Percentiles rank a stretch among this genome's conserved stretches.
Evolutionary conservation across 2,329 filamentous ascomycete genomes (phyloP).

Genomic region (Alternaria novae-zelandiae): DNA sequence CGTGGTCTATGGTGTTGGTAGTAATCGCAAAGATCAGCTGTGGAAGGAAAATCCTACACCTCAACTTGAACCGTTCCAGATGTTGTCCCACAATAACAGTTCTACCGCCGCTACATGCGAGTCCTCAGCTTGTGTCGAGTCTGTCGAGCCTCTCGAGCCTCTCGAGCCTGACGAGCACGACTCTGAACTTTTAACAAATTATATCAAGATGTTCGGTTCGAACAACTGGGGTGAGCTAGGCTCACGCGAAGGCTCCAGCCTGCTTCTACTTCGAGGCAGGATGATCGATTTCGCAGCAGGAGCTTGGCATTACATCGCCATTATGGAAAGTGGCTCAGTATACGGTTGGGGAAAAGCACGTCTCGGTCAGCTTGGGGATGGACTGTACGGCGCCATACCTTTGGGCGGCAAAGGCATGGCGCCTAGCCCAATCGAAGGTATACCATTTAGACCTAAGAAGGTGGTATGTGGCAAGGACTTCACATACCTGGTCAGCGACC

Average conservation of each 20-base stretch:
- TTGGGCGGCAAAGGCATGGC: too few relatives aligned
- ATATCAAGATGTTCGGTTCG: slow-evolving; percentile 16
- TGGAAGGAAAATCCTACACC: slow-evolving; percentile 17
- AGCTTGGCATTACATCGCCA: slow-evolving; percentile 77
- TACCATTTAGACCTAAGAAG: slow-evolving; percentile 67
- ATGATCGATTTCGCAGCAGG: slow-evolving; percentile 72
- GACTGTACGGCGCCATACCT: too few relatives aligned
- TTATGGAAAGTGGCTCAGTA: slow-evolving; percentile 76
- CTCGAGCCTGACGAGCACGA: too few relatives aligned
- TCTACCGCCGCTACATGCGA: slow-evolving; percentile 33
- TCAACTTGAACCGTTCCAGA: slow-evolving; percentile 10
- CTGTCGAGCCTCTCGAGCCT: too few relatives aligned
- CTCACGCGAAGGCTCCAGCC: background rate
- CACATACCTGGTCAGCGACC: slow-evolving; percentile 70
- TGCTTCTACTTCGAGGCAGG: background rate
- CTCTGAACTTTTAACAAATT: too few relatives aligned
- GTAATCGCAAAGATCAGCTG: slow-evolving; percentile 58
- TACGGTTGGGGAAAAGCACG: slow-evolving; percentile 90
- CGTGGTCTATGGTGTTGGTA: slow-evolving; percentile 69
- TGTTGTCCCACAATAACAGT: background rate
- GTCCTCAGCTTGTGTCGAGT: too few relatives aligned
- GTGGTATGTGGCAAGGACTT: slow-evolving; percentile 86
- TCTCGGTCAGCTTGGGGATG: slow-evolving; percentile 84
- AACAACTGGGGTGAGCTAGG: slow-evolving; percentile 38
- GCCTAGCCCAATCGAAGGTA: too few relatives aligned